These are phyloP conservation scores for Panicum miliaceum DNA, from an alignment of 176 grass and related monocot species.

Conservation along the genomic window DNA sequence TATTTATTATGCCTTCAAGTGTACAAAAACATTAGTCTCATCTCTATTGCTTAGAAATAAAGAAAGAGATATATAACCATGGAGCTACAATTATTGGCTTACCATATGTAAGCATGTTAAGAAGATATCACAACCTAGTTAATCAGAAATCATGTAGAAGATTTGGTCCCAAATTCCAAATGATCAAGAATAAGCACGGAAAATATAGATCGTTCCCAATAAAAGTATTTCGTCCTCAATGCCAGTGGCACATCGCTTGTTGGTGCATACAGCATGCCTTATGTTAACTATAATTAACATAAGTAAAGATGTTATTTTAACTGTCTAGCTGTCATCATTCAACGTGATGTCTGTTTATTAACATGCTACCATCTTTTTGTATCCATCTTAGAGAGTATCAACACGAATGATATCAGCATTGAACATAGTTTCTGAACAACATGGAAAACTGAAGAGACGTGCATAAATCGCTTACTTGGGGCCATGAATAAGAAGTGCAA, in stretches of 20 bases:
- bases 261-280: neutral
- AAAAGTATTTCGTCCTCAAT: slow-evolving; percentile 15
- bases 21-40: neutral
- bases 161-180: neutral
- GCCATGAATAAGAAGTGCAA: slow-evolving; percentile 90
- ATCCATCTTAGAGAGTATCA: neutral
- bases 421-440: slow-evolving; percentile 36
- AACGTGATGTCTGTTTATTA: slow-evolving; percentile 9
- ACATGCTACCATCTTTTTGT: neutral
- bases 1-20: neutral
- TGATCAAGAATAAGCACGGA: slow-evolving; percentile 19
- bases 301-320: slow-evolving; percentile 20
- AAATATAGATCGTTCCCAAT: neutral
- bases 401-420: neutral
- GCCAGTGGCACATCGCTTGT: neutral
- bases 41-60: slow-evolving; percentile 24
- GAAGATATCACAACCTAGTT: neutral
- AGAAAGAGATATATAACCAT: slow-evolving; percentile 2
- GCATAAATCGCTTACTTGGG: slow-evolving; percentile 69
- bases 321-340: neutral
- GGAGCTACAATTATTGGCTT: neutral
- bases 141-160: neutral
- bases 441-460: slow-evolving; percentile 3
- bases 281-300: slow-evolving; percentile 5
- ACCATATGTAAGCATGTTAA: neutral